These are phyloP conservation scores for Metschnikowia proteae DNA, from an alignment of 805 yeast species.

Conservation along the genomic window DNA sequence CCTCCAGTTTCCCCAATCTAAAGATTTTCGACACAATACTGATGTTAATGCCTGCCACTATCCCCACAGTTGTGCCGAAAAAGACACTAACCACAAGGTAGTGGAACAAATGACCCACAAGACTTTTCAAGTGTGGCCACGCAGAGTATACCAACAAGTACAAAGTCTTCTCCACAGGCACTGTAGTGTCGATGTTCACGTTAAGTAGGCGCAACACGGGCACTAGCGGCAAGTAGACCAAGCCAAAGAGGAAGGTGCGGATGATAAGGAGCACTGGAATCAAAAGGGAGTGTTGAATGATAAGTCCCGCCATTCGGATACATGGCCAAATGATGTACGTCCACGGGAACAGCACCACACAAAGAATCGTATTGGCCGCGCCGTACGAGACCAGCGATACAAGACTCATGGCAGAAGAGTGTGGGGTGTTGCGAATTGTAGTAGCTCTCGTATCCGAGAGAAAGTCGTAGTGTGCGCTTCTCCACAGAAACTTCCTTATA, in stretches of 20 bases:
- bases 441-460: background rate
- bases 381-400: background rate
- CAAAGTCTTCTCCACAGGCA: constrained; percentile 17
- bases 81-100: constrained; percentile 16
- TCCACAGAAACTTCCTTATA: background rate
- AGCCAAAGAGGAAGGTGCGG: constrained; percentile 17
- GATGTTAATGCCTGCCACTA: constrained; percentile 17
- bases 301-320: constrained; percentile 4
- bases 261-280: constrained; percentile 13
- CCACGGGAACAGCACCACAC: constrained; percentile 12
- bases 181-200: constrained; percentile 11
- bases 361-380: background rate
- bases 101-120: constrained; percentile 13
- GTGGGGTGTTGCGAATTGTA: background rate
- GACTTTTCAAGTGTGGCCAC: constrained; percentile 14
- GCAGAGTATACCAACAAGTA: constrained; percentile 8
- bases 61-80: constrained; percentile 16
- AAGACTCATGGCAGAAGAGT: background rate
- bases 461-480: background rate
- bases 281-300: constrained; percentile 12
- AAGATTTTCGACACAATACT: constrained; percentile 9
- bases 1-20: constrained; percentile 1
- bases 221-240: constrained; percentile 16
- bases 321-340: constrained; percentile 12
- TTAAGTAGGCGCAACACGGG: constrained; percentile 12